Evolutionary conservation across 352 stramenopile genomes (phyloP).

Genomic region (Pythium folliculosum): DNA sequence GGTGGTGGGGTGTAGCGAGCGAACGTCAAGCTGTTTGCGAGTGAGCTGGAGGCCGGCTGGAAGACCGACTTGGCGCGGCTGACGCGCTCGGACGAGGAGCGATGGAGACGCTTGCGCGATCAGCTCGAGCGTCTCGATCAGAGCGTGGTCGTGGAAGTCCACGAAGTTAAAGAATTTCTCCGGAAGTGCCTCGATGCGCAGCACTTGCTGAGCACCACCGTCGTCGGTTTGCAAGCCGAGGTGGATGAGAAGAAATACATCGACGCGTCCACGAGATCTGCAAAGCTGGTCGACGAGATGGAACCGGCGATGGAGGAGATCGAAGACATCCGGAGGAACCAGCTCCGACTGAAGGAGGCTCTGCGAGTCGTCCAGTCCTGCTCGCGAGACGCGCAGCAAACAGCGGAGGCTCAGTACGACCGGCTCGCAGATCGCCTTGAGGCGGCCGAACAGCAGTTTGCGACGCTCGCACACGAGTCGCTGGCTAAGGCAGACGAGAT

Average conservation of each 20-base stretch:
- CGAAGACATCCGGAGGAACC: constrained; percentile 50
- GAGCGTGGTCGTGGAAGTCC: constrained; percentile 21
- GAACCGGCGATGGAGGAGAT: constrained; percentile 31
- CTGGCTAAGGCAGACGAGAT: constrained; percentile 44
- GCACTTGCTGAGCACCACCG: constrained; percentile 55
- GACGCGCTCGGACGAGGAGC: constrained; percentile 10
- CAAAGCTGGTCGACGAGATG: constrained; percentile 11
- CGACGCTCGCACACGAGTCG: constrained; percentile 37
- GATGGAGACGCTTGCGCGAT: constrained; percentile 10
- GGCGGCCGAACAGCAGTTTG: constrained; percentile 46
- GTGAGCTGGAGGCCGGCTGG: constrained; percentile 23
- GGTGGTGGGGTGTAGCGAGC: constrained; percentile 2
- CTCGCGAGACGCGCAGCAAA: constrained; percentile 42
- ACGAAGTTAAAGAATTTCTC: constrained; percentile 45
- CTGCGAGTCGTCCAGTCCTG: constrained; percentile 49
- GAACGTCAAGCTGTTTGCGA: constrained; percentile 21
- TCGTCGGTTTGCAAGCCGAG: constrained; percentile 59
- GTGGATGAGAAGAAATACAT: constrained; percentile 35
- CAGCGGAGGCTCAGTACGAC: constrained; percentile 32
- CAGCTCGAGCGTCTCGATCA: constrained; percentile 29
- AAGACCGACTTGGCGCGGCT: constrained; percentile 18
- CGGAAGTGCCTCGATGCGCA: constrained; percentile 64
- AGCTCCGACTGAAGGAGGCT: constrained; percentile 47
- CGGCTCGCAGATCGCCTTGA: constrained; percentile 41
- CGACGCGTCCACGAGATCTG: not conserved